Conservation (phyloP, 148 eudicot species). For the Rhododendron mucronatum region DNA sequence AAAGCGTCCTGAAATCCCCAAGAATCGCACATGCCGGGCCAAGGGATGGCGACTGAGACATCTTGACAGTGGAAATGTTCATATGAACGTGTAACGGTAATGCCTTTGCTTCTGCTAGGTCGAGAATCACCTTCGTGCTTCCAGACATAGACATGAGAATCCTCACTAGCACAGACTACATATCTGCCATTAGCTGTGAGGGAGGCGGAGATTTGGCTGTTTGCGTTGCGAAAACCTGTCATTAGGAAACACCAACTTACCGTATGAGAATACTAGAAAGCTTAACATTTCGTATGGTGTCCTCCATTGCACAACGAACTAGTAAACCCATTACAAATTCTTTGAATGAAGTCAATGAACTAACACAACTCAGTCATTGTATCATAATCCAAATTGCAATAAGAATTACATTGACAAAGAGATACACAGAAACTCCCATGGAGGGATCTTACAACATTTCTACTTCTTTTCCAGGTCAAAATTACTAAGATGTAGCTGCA, state of each 20-base stretch:
- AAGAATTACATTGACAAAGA: neutral
- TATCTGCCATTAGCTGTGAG: constrained; percentile 67
- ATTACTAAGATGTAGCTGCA: neutral
- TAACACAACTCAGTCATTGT: neutral
- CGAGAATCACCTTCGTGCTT: constrained; percentile 65
- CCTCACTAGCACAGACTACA: constrained; percentile 80
- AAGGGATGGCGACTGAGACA: constrained; percentile 75
- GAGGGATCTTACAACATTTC: neutral
- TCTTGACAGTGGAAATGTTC: constrained; percentile 80
- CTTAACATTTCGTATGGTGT: neutral
- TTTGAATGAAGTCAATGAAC: neutral
- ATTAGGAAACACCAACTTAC: constrained; percentile 42
- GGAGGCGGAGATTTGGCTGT: constrained; percentile 84
- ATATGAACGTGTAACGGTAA: constrained; percentile 32
- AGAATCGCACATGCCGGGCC: constrained; percentile 57
- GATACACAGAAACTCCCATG: neutral
- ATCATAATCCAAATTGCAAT: neutral
- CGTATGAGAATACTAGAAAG: neutral
- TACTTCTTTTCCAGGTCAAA: neutral
- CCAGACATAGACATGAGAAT: constrained; percentile 92
- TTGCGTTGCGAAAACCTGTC: constrained; percentile 78
- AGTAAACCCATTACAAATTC: neutral
- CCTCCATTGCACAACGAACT: neutral
- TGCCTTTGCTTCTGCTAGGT: constrained; percentile 38
- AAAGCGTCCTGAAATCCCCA: constrained; percentile 39